Evolutionary conservation across 2,329 filamentous ascomycete genomes (phyloP).

Genomic region (Alternaria sp.): DNA sequence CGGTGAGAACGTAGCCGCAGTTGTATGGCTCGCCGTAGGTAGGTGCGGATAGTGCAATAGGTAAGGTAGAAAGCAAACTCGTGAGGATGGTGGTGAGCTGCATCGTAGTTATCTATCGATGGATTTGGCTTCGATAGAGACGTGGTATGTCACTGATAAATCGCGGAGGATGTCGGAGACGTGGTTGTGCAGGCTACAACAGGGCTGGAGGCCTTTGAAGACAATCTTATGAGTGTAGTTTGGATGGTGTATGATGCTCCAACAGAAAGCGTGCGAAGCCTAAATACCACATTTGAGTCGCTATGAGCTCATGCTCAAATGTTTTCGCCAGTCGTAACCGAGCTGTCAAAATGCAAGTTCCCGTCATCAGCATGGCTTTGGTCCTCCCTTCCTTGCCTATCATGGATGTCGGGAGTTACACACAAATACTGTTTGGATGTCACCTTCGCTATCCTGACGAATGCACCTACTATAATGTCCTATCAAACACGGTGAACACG

Average conservation of each 20-base stretch:
- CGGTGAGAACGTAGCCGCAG: conserved; percentile 24
- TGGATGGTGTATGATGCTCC: neutral
- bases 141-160: neutral
- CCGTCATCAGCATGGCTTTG: conserved; percentile 26
- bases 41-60: neutral
- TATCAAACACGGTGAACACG: conserved; percentile 4
- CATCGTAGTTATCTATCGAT: neutral
- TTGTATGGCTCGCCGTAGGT: conserved; percentile 11
- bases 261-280: conserved; percentile 1
- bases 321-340: conserved; percentile 5
- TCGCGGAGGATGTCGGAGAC: neutral
- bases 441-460: conserved; percentile 13
- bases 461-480: neutral
- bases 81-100: neutral
- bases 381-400: conserved; percentile 10
- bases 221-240: neutral
- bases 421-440: conserved; percentile 7
- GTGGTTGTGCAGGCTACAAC: neutral
- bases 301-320: conserved; percentile 6
- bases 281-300: conserved; percentile 9
- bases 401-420: conserved; percentile 9
- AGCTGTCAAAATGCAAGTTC: conserved; percentile 30
- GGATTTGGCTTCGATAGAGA: neutral
- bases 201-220: neutral
- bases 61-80: neutral